Conservation (phyloP, 768 basidiomycete genomes). For the Strobilomyces dryophilus region DNA sequence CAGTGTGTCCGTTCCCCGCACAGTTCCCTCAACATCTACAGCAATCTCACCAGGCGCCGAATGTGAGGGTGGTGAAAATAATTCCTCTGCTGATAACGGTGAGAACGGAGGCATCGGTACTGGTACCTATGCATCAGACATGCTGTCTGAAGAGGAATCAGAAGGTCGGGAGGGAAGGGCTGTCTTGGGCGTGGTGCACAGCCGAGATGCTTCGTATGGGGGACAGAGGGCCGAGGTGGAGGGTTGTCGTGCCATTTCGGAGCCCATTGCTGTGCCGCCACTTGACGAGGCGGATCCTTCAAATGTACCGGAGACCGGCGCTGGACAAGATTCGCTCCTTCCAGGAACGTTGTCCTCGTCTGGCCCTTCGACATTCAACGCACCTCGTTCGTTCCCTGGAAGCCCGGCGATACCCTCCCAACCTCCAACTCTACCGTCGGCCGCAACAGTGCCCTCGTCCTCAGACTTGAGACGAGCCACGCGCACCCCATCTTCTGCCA, state of each 20-base stretch:
- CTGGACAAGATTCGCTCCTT: slow-evolving; percentile 9
- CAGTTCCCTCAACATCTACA: slow-evolving; percentile 9
- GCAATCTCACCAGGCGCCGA: slow-evolving; percentile 1
- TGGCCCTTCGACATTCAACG: slow-evolving; percentile 4
- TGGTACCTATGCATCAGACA: slow-evolving; percentile 2
- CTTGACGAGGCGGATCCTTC: slow-evolving; percentile 16
- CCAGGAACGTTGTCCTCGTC: slow-evolving; percentile 12
- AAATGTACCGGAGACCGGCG: slow-evolving; percentile 17
- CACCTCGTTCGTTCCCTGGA: slow-evolving; percentile 6
- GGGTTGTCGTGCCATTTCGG: slow-evolving; percentile 19
- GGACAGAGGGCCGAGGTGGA: slow-evolving; percentile 18
- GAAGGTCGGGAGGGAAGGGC: slow-evolving; percentile 10
- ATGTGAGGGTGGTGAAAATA: background rate
- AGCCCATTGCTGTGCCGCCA: slow-evolving; percentile 21
- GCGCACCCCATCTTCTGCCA: background rate
- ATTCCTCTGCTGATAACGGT: slow-evolving; percentile 4
- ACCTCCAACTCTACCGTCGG: background rate
- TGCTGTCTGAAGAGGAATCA: background rate
- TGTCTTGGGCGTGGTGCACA: slow-evolving; percentile 17
- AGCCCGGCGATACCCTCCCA: background rate
- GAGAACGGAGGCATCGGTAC: background rate
- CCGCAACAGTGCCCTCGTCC: slow-evolving; percentile 2
- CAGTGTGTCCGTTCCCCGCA: background rate
- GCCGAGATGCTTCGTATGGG: slow-evolving; percentile 15
- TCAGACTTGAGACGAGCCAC: background rate